Conservation (phyloP, 1,284 basidiomycete species). For the Porphyrellus sp. region DNA sequence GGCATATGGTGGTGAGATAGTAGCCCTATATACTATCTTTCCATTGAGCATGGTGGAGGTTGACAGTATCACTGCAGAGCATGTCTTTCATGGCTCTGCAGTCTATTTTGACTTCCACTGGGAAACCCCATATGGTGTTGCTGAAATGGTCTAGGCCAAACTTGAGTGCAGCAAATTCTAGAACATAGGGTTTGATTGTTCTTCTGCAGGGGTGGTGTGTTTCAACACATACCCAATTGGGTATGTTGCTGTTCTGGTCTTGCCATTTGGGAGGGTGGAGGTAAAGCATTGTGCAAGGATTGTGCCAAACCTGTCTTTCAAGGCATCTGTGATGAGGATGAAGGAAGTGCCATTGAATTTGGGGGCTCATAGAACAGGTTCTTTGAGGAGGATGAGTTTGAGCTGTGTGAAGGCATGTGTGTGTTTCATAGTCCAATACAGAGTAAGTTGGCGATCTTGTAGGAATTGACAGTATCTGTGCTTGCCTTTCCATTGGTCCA, state of each 20-base stretch:
- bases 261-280: neutral
- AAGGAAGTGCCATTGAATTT: slow-evolving; percentile 10
- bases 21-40: neutral
- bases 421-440: neutral
- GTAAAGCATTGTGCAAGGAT: neutral
- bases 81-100: neutral
- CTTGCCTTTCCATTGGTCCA: too few relatives aligned
- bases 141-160: slow-evolving; percentile 8
- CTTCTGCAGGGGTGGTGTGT: neutral
- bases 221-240: slow-evolving; percentile 8
- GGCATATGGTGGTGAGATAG: neutral
- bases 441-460: neutral
- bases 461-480: neutral
- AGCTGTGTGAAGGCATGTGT: neutral
- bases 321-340: slow-evolving; percentile 6
- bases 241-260: neutral
- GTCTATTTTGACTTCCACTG: neutral
- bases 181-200: slow-evolving; percentile 5
- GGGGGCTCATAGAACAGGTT: neutral
- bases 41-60: neutral
- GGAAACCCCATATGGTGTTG: slow-evolving; percentile 5
- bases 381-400: neutral
- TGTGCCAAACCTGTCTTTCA: neutral
- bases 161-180: slow-evolving; percentile 10
- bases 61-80: neutral